Evolutionary conservation across 345 rosid species (phyloP), one percentile per base, ranked within the genome.

Genomic region (Gynandropsis gynandra): DNA sequence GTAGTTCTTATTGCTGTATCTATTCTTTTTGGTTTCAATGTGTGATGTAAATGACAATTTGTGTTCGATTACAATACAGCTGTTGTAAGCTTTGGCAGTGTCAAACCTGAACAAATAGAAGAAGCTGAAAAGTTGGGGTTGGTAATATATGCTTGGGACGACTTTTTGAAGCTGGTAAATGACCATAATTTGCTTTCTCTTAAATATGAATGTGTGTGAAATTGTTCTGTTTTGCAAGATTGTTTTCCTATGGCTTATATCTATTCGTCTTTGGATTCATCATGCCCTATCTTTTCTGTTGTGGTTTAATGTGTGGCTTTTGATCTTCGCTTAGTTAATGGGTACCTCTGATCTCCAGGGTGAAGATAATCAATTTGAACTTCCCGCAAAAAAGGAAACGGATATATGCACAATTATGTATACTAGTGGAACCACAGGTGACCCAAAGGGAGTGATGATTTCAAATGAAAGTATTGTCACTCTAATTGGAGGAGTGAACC

Each of bases 341-440:
- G n/a, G n/a, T 4, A 45, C 8, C 33, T 37, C 27, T 15, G 14
- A 17, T 42, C 67, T 43, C 44, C 66, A 92, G 97, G 90, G 95
- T 56, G 80, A 68, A 51, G 59, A 56, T 56, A 76, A 85, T 42
- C 69, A 80, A 34, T 81, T 66, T 70, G 95, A 88, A 34, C 83
- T 88, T 55, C 95, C 97, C 0, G 68, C 29, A 54, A 88, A 80
- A 64, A 74, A 58, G 67, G 67, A 76, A 72, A 72, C 68, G 32
- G 95, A 88, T 61, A 88, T 92, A 47, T 85, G 95, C 68, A 93
- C 97, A 9, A 83, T 88, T 35, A 93, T 88, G 99, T 92, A 92
- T 56, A 92, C 98, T n/a, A 87, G 98, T 11, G 98, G 98, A 65
- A 92, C 98, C 47, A 87, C 99, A 57, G 97, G 97, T 65, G 95